Conservation (phyloP, 768 basidiomycete species). For the Termitomyces sp. region DNA sequence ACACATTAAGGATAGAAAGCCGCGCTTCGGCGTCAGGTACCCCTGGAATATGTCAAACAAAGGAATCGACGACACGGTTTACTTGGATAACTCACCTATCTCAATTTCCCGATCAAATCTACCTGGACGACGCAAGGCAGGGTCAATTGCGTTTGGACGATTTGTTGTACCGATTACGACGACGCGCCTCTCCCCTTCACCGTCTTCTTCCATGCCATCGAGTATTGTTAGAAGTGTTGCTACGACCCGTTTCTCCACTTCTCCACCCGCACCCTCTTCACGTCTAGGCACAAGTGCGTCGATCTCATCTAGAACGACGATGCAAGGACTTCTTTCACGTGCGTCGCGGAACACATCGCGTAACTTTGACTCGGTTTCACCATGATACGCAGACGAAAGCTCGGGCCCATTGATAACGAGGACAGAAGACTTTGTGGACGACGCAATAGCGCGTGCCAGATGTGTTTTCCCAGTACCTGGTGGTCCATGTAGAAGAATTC, state of each 20-base stretch:
- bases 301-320: constrained; percentile 93
- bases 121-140: constrained; percentile 83
- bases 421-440: constrained; percentile 81
- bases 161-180: constrained; percentile 97
- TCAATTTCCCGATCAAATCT: constrained; percentile 95
- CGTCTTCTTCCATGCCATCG: constrained; percentile 72
- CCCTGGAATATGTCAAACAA: constrained; percentile 37
- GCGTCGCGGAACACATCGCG: constrained; percentile 90
- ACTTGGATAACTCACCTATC: constrained; percentile 52
- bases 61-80: not conserved
- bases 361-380: constrained; percentile 90
- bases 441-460: constrained; percentile 88
- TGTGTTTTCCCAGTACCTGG: constrained; percentile 99
- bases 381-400: constrained; percentile 92
- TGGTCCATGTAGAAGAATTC: constrained; percentile 90
- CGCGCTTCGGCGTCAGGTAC: constrained; percentile 87
- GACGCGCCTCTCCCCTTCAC: constrained; percentile 51
- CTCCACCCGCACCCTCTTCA: constrained; percentile 86
- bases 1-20: constrained; percentile 78
- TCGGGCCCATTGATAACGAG: constrained; percentile 95
- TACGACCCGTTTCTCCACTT: constrained; percentile 95
- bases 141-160: constrained; percentile 92
- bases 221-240: constrained; percentile 91
- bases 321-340: constrained; percentile 75
- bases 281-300: constrained; percentile 90